Evolutionary conservation across 1,284 basidiomycete genomes (phyloP).

Genomic region (Fomitopsis betulina): DNA sequence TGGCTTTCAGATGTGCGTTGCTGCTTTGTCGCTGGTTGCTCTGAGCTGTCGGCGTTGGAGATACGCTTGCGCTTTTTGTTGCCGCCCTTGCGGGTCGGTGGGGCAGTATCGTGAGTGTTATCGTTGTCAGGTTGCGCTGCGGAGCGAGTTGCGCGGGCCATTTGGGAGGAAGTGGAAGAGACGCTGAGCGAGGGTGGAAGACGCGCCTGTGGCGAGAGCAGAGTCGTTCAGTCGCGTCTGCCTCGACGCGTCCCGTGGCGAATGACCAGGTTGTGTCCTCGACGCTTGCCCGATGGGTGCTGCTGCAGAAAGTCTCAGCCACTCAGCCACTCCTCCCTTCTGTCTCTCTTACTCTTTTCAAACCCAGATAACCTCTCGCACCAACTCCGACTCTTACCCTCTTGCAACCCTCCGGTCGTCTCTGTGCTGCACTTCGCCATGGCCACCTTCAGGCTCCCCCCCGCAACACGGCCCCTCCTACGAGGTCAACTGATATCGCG

Average conservation of each 20-base stretch:
- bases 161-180: slow-evolving; percentile 24
- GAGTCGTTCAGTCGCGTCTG: slow-evolving; percentile 20
- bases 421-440: slow-evolving; percentile 24
- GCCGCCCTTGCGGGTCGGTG: slow-evolving; percentile 26
- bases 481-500: slow-evolving; percentile 56
- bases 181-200: slow-evolving; percentile 15
- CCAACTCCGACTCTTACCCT: slow-evolving; percentile 16
- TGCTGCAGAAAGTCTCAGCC: slow-evolving; percentile 8
- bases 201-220: slow-evolving; percentile 31
- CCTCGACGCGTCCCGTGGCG: slow-evolving; percentile 25
- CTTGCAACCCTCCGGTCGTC: neutral
- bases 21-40: slow-evolving; percentile 43
- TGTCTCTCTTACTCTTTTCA: neutral
- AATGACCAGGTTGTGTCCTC: slow-evolving; percentile 17
- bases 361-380: slow-evolving; percentile 9
- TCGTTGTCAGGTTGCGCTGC: slow-evolving; percentile 38
- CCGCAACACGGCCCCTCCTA: slow-evolving; percentile 37
- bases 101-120: slow-evolving; percentile 22
- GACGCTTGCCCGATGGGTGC: slow-evolving; percentile 11
- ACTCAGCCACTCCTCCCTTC: slow-evolving; percentile 1
- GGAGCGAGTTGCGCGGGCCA: slow-evolving; percentile 74
- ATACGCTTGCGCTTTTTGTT: slow-evolving; percentile 66
- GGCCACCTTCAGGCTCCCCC: slow-evolving; percentile 28
- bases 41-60: slow-evolving; percentile 37
- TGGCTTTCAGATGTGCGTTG: slow-evolving; percentile 29